Percentiles rank a stretch among this genome's conserved stretches.
phyloP scores from a whole-genome alignment of 2,329 filamentous ascomycete species.

The Botrytis porri region DNA sequence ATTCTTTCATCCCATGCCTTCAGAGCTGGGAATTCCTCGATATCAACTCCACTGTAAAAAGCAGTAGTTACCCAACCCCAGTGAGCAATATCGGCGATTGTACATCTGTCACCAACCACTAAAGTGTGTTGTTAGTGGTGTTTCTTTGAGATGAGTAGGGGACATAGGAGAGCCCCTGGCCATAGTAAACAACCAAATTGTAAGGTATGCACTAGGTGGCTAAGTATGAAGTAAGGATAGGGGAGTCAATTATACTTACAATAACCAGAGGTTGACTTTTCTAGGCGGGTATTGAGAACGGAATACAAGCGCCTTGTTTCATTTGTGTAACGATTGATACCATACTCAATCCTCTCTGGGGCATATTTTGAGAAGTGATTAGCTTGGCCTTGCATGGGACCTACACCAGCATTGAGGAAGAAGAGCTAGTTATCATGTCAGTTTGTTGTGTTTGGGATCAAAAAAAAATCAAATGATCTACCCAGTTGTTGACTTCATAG shows the following conservation, averaged over 20 bases:
- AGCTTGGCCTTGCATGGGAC: constrained; percentile 80
- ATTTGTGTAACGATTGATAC: constrained; percentile 76
- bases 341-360: constrained; percentile 78
- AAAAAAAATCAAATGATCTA: constrained; percentile 35
- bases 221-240: neutral
- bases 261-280: constrained; percentile 53
- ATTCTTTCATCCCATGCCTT: constrained; percentile 75
- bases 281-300: constrained; percentile 70
- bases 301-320: constrained; percentile 81
- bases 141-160: neutral
- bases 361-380: constrained; percentile 85
- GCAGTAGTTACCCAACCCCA: constrained; percentile 31
- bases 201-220: neutral
- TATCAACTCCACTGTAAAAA: constrained; percentile 57
- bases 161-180: neutral
- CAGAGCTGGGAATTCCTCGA: constrained; percentile 71
- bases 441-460: neutral
- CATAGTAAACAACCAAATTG: neutral
- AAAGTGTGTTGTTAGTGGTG: neutral
- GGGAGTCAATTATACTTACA: constrained; percentile 21
- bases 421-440: constrained; percentile 43
- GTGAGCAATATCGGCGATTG: constrained; percentile 73
- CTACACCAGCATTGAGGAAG: constrained; percentile 77
- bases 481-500: constrained; percentile 79
- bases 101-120: constrained; percentile 64